Percentiles rank a stretch among this genome's conserved stretches.
Conservation (phyloP, 2,329 filamentous ascomycete genomes). For the Ophiostoma australiae region DNA sequence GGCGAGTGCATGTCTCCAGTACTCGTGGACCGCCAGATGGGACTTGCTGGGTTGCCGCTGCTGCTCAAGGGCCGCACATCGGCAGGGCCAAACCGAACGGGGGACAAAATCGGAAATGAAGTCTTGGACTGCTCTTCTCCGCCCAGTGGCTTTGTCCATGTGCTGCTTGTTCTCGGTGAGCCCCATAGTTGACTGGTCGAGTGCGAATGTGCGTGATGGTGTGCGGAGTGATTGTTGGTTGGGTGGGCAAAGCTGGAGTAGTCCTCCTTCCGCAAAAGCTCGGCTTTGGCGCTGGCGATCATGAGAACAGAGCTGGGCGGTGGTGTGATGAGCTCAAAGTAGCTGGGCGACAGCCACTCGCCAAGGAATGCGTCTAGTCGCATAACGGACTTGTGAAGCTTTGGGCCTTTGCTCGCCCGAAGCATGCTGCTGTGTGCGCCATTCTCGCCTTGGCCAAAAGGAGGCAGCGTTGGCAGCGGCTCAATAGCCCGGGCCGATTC, state of each 20-base stretch:
- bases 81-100: slow-evolving; percentile 25
- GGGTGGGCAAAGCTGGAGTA: slow-evolving; percentile 45
- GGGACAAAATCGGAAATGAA: not conserved
- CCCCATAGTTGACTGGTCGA: slow-evolving; percentile 40
- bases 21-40: not conserved
- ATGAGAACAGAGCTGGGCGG: slow-evolving; percentile 83
- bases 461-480: slow-evolving; percentile 12
- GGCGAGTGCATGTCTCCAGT: not conserved
- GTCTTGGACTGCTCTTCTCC: not conserved
- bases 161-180: slow-evolving; percentile 17
- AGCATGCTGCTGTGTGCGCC: not conserved
- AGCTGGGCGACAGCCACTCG: slow-evolving; percentile 91
- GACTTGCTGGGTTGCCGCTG: slow-evolving; percentile 22
- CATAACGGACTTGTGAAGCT: slow-evolving; percentile 56
- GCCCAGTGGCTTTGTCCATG: not conserved
- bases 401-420: not conserved
- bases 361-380: slow-evolving; percentile 89
- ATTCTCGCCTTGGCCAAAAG: not conserved
- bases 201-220: slow-evolving; percentile 27
- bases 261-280: slow-evolving; percentile 73
- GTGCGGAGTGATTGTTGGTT: slow-evolving; percentile 4
- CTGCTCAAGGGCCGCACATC: slow-evolving; percentile 26
- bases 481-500: slow-evolving; percentile 19
- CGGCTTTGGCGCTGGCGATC: slow-evolving; percentile 82
- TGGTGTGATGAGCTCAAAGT: slow-evolving; percentile 87